Evolutionary conservation across 2,329 filamentous ascomycete genomes (phyloP), one percentile per base, ranked within the genome.

Genomic region (Fusarium buharicum): DNA sequence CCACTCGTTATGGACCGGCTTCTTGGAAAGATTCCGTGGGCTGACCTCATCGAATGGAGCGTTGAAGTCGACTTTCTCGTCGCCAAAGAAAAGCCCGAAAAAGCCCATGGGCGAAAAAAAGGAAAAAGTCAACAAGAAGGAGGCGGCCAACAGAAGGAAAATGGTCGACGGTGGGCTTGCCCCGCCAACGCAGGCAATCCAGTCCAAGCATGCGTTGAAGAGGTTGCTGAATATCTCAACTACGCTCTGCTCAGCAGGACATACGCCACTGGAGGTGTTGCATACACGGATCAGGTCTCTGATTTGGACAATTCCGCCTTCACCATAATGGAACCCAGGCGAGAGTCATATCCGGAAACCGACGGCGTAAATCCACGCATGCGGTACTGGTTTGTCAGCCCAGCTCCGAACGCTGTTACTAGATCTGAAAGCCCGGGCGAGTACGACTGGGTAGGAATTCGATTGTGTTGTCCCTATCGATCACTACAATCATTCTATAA

Each of bases 391-490:
- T 30, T 50, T 33, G 28, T 68, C 31, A 47, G 50, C 5, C 63
- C 69, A 4, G 58, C 64, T 0, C 16, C 30, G 13, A 54, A 51
- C 3, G 59, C 65, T 16, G 18, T 47, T 3, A 27, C 62, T 7
- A 59, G 31, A 9, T 17, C 17, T 2, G 38, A 16, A 10, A 62
- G 67, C 34, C 68, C 69, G 4, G 30, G 20, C 2, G 70, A 70
- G 3, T 65, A 64, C 18, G 68, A 70, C 28, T 73, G 64, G 61
- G 58, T 72, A 10, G 72, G 70, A 10, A 59, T 72, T 41, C 68
- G 57, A 31, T 50, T 71, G 22, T 59, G 69, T n/a, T 68, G 60
- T 14, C 70, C 69, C 2, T 53, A 40, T 31, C 27, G 9, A 5
- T 17, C 47, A 1, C n/a, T 59, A 17, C 37, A n/a, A 4, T 47